These are phyloP conservation scores for Jatropha multifida DNA, from an alignment of 441 rosid species.

Conservation along the genomic window DNA sequence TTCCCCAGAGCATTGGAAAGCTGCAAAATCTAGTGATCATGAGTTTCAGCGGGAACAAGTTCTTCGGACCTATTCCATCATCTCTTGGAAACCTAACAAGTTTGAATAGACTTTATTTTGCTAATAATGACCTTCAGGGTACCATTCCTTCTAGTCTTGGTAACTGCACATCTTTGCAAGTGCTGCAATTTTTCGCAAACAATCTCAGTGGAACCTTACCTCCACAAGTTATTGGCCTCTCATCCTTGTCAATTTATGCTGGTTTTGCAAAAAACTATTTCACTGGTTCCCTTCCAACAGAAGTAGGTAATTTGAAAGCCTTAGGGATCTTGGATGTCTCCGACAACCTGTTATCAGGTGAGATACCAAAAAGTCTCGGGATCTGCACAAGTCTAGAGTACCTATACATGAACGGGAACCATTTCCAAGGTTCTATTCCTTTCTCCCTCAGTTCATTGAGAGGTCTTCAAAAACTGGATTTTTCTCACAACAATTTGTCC, in stretches of 20 bases:
- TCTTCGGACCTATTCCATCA: constrained; percentile 39
- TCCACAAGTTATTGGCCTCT: too few species aligned
- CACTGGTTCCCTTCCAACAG: background rate
- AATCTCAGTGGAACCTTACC: background rate
- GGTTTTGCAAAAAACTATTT: too few species aligned
- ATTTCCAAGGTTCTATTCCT: background rate
- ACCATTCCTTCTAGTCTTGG: background rate
- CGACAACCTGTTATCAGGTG: background rate
- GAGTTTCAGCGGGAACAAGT: background rate
- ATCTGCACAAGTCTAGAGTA: background rate
- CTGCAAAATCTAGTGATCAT: constrained; percentile 22
- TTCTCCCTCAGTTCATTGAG: background rate
- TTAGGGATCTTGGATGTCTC: background rate
- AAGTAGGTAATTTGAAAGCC: constrained; percentile 2
- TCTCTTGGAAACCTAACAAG: constrained; percentile 31
- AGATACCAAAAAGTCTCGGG: background rate
- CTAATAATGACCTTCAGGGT: constrained; percentile 34
- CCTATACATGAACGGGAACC: background rate
- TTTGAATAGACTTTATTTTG: constrained; percentile 10
- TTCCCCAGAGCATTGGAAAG: constrained; percentile 37
- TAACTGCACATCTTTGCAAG: background rate
- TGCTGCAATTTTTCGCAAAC: background rate
- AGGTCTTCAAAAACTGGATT: background rate
- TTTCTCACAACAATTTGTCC: background rate
- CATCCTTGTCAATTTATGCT: too few species aligned